Conservation (phyloP, 495 filamentous ascomycete species). For the Annulohypoxylon bovei region DNA sequence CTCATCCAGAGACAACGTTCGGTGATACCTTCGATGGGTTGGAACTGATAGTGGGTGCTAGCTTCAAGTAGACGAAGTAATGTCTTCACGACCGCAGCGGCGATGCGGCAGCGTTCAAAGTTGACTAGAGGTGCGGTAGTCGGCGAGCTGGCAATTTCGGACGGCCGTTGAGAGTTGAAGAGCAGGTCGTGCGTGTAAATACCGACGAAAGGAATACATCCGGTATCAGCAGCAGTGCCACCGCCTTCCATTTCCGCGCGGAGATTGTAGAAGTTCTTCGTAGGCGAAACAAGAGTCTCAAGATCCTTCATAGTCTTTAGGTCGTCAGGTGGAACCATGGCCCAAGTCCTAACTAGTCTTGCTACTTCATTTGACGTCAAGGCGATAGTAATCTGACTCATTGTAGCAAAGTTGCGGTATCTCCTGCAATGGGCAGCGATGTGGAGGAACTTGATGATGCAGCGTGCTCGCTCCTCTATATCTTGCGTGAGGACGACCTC, state of each 20-base stretch:
- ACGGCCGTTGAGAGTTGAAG: conserved; percentile 90
- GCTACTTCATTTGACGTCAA: conserved; percentile 83
- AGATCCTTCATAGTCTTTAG: conserved; percentile 78
- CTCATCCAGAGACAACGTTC: conserved; percentile 97
- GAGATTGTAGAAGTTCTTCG: conserved; percentile 89
- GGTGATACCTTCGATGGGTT: conserved; percentile 84
- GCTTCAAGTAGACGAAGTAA: conserved; percentile 89
- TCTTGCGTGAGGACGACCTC: conserved; percentile 88
- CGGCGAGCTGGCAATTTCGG: conserved; percentile 69
- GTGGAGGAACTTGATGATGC: conserved; percentile 91
- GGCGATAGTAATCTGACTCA: conserved; percentile 94
- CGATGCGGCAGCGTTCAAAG: conserved; percentile 91
- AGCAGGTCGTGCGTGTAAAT: conserved; percentile 96
- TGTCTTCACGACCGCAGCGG: conserved; percentile 93
- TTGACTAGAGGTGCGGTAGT: conserved; percentile 84
- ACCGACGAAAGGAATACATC: conserved; percentile 97
- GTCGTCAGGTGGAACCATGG: conserved; percentile 75
- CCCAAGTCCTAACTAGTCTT: conserved; percentile 83
- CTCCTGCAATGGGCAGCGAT: conserved; percentile 85
- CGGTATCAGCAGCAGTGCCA: conserved; percentile 67
- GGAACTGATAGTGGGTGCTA: conserved; percentile 87
- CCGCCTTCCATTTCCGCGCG: conserved; percentile 88
- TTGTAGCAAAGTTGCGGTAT: conserved; percentile 94
- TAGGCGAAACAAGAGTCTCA: conserved; percentile 84
- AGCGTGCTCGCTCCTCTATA: conserved; percentile 81